Evolutionary conservation across 768 basidiomycete species (phyloP).

Genomic region (Gymnopilus junonius): DNA sequence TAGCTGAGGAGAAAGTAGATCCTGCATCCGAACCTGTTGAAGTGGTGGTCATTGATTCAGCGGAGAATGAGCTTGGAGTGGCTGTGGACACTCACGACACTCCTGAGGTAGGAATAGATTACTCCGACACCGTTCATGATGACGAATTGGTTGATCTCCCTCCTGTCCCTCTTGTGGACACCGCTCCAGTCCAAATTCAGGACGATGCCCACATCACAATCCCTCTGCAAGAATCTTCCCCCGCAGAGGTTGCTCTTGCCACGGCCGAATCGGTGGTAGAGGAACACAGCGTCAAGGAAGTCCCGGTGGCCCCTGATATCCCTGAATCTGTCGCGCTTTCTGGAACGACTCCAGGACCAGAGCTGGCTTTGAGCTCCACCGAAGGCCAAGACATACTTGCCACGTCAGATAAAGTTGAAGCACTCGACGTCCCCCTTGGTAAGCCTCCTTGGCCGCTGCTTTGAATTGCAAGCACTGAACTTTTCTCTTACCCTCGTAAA

Average conservation of each 20-base stretch:
- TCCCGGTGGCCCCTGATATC: not conserved
- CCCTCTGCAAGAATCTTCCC: not conserved
- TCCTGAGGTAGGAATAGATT: too few relatives aligned
- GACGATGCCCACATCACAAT: not conserved
- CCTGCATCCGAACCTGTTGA: too few relatives aligned
- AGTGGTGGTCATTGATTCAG: too few relatives aligned
- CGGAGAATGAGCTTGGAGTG: too few relatives aligned
- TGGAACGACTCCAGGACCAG: constrained; percentile 12
- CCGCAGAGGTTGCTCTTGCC: not conserved
- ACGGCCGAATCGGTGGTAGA: not conserved
- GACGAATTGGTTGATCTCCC: constrained; percentile 14
- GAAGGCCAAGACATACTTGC: not conserved
- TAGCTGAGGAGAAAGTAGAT: too few relatives aligned
- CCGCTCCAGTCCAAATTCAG: not conserved
- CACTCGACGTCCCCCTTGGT: not conserved
- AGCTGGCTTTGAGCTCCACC: constrained; percentile 9
- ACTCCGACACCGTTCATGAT: too few relatives aligned
- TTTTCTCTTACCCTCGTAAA: not conserved
- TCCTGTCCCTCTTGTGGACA: constrained; percentile 10
- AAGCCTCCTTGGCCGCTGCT: not conserved
- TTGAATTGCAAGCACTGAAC: not conserved
- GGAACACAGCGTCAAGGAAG: not conserved
- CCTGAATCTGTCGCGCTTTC: constrained; percentile 1
- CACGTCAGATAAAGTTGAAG: not conserved
- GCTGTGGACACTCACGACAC: too few relatives aligned